phyloP scores from a whole-genome alignment of 768 basidiomycete species.

The Tephrocybe sp. region DNA sequence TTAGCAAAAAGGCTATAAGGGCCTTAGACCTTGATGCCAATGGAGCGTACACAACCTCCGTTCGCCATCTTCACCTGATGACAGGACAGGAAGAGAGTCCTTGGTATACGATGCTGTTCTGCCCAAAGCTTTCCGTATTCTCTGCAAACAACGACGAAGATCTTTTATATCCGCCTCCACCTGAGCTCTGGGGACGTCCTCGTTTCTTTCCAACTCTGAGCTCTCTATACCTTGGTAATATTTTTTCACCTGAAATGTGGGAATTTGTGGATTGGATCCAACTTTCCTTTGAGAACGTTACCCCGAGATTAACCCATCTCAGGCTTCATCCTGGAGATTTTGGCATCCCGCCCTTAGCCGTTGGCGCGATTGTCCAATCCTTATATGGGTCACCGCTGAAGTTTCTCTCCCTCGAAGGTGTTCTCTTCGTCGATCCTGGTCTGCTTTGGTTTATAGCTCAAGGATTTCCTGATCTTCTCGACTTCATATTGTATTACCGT shows the following conservation, averaged over 20 bases:
- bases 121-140: not conserved
- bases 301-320: not conserved
- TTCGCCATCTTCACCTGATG: not conserved
- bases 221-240: not conserved
- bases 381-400: not conserved
- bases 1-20: not conserved
- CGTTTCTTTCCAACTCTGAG: conserved; percentile 1
- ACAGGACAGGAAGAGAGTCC: not conserved
- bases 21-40: not conserved
- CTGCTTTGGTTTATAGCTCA: conserved; percentile 1
- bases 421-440: not conserved
- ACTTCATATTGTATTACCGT: not conserved
- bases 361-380: not conserved
- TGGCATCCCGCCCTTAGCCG: not conserved
- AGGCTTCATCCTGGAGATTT: not conserved
- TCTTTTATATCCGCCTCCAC: not conserved
- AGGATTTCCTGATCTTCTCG: not conserved
- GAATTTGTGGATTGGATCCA: not conserved
- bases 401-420: conserved; percentile 1
- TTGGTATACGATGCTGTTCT: conserved; percentile 5
- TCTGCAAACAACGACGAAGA: not conserved
- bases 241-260: not conserved
- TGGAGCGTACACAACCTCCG: not conserved
- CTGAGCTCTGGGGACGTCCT: not conserved
- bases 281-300: not conserved